Percentiles rank a stretch among this genome's conserved stretches.
Evolutionary conservation across 108 stramenopile species (phyloP).

Genomic region (Cyclostephanos tholiformis): DNA sequence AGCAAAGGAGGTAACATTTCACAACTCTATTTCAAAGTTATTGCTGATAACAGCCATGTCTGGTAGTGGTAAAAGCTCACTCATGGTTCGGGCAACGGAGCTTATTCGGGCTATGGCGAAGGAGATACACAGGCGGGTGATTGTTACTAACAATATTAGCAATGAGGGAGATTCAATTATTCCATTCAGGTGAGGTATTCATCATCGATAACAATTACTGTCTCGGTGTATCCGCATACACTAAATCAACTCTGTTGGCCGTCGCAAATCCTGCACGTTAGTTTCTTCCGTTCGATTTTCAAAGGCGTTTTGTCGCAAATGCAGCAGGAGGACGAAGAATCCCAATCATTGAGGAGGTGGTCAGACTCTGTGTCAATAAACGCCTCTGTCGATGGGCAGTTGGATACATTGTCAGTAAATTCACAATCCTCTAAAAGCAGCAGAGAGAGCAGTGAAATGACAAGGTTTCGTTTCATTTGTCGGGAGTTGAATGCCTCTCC

Average conservation of each 20-base stretch:
- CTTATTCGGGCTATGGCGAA: conserved; percentile 49
- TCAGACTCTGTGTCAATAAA: conserved; percentile 3
- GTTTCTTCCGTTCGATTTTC: conserved; percentile 63
- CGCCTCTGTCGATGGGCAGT: conserved; percentile 37
- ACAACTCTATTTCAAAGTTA: conserved; percentile 31
- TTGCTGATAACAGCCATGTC: conserved; percentile 51
- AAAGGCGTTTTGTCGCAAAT: conserved; percentile 46
- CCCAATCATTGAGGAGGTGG: conserved; percentile 1
- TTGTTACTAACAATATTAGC: conserved; percentile 60
- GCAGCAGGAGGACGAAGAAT: conserved; percentile 33
- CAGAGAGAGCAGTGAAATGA: conserved; percentile 28
- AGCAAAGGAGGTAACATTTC: conserved; percentile 43
- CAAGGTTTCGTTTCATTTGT: conserved; percentile 53
- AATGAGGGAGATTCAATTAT: conserved; percentile 64
- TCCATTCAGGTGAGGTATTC: conserved; percentile 53
- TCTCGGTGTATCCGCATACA: neutral
- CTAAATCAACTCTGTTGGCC: neutral
- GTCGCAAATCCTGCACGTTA: conserved; percentile 1
- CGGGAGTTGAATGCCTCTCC: conserved; percentile 59
- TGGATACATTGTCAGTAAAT: conserved; percentile 47
- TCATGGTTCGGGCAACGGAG: conserved; percentile 59
- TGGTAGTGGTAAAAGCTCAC: conserved; percentile 66
- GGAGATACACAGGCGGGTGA: conserved; percentile 38
- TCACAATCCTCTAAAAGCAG: conserved; percentile 49
- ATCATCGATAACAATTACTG: neutral